A percentile compares a stretch with the other conserved stretches of the same genome.
These are phyloP conservation scores for Onygenales sp. DNA, from an alignment of 2,329 filamentous ascomycete genomes.

Conservation along the genomic window DNA sequence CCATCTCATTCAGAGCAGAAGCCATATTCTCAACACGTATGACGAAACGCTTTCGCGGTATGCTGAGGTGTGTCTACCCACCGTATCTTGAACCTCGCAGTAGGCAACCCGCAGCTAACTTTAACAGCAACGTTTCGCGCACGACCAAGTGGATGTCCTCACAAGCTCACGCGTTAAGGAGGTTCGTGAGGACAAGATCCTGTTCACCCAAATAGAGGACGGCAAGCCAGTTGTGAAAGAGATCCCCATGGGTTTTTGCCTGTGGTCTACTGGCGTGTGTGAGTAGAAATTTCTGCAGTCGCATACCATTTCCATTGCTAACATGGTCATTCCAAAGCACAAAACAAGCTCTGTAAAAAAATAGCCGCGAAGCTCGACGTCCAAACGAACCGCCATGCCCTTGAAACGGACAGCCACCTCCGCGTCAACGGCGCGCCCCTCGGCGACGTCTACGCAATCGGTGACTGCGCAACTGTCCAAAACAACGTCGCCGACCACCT, in stretches of 20 bases:
- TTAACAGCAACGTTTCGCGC: slow-evolving; percentile 61
- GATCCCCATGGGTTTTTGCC: slow-evolving; percentile 86
- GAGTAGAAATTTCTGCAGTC: slow-evolving; percentile 14
- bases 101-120: slow-evolving; percentile 6
- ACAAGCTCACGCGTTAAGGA: slow-evolving; percentile 92
- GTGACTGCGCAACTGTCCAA: slow-evolving; percentile 92
- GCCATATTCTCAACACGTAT: slow-evolving; percentile 96
- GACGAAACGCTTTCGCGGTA: slow-evolving; percentile 90
- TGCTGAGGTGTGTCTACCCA: slow-evolving; percentile 52
- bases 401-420: slow-evolving; percentile 91
- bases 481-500: slow-evolving; percentile 94
- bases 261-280: slow-evolving; percentile 92
- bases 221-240: slow-evolving; percentile 78
- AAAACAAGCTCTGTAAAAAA: slow-evolving; percentile 68
- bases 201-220: slow-evolving; percentile 77
- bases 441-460: slow-evolving; percentile 92
- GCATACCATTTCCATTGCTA: background rate
- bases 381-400: slow-evolving; percentile 81
- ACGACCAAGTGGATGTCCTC: slow-evolving; percentile 82
- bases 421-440: slow-evolving; percentile 80
- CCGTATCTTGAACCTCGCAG: background rate
- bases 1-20: slow-evolving; percentile 87
- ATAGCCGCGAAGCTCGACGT: slow-evolving; percentile 65
- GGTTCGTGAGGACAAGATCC: slow-evolving; percentile 69
- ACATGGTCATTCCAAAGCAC: slow-evolving; percentile 37